Base-by-base conservation (phyloP, 2,329 filamentous ascomycete genomes). In the Colletotrichum sp. region DNA sequence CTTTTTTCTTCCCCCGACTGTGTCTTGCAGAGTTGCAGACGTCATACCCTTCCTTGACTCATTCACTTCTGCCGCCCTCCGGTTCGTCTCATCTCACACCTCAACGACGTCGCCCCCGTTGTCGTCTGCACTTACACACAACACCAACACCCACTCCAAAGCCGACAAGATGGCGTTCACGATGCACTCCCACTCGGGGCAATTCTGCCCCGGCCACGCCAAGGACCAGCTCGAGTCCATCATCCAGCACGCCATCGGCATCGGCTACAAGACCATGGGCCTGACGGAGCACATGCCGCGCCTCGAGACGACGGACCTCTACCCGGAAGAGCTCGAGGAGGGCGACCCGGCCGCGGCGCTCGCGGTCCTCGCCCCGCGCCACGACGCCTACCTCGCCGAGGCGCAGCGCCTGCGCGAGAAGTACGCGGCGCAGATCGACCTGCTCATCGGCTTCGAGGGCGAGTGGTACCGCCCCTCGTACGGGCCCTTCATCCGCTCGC, bases 261-360 rank as follows among this genome's bases (percentile, higher is more conserved):
- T 93, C 75, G 93, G 93, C 57, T 97, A 97, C 89, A 91, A 92
- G 75, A 93, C 93, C 24, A 95, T 98, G 81, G 95, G 93, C 27
- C 84, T 99, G 72, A 98, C 96, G 2, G 97, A 99, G 84, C 97
- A 99, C 84, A 98, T 99, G 91, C 95, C 96, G 9, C 93, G 96
- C 38, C 90, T 91, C 61, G 86, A 91, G 64, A 83, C 88, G 43
- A 86, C 89, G 71, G 96, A 99, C 84, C 89, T 98, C 67, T 99
- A 99, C 82, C 97, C 97, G 0, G 96, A 98, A 86, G 97, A 99
- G 89, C 84, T 87, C 83, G 88, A 82, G 81, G 87, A 82, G 81
- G 87, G 83, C 79, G 81, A 90, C 79, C 86, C 88, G 5, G 78
- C 86, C 59, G 83, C 82, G 31, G 85, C 86, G 36, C 85, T 93